Evolutionary conservation across 257 asterid species (phyloP), one percentile per base, ranked within the genome.

Genomic region (Solanum commersonii): DNA sequence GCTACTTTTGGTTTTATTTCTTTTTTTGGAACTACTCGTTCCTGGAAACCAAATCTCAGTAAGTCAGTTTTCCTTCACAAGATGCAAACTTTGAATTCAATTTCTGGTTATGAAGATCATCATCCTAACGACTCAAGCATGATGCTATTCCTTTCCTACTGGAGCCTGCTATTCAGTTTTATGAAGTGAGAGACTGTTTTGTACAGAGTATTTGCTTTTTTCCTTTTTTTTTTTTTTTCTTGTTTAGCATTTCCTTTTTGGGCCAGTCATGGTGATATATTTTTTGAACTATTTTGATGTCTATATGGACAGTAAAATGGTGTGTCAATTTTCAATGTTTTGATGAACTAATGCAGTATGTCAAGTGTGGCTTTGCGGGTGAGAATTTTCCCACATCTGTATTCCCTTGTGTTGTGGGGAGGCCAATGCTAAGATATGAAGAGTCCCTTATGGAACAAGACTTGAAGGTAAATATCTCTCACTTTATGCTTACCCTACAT

Each of bases 361-460:
- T 97, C 52, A 97, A 97, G 90, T 97, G 98, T 87, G 99, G 99
- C 87, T 97, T 96, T 90, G 98, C 98, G 40, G 96, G 96, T 42
- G 99, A 95, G 91, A 97, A 97, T 90, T 97, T 97, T 87, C 99
- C 98, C 81, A 96, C 98, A 60, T 97, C 99, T 18, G 99, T 97
- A 78, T 97, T 93, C 90, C 99, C 99, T 76, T 94, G 98, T 89
- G 99, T 97, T 83, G 98, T 97, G 74, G 99, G 99, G 87, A 92
- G 98, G 92, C 99, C 99, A 72, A 96, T 97, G 98, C 98, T 97
- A 40, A 96, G 99, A 49, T 96, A 92, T 65, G 98, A 96, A 93
- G 99, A 96, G 90, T 94, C 98, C 38, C 95, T 96, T 37, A 94
- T 94, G 95, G 98, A 95, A 88, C 98, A 96, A 90, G 97, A 96